phyloP scores from a whole-genome alignment of 495 filamentous ascomycete species.

The Bacidia gigantensis region DNA sequence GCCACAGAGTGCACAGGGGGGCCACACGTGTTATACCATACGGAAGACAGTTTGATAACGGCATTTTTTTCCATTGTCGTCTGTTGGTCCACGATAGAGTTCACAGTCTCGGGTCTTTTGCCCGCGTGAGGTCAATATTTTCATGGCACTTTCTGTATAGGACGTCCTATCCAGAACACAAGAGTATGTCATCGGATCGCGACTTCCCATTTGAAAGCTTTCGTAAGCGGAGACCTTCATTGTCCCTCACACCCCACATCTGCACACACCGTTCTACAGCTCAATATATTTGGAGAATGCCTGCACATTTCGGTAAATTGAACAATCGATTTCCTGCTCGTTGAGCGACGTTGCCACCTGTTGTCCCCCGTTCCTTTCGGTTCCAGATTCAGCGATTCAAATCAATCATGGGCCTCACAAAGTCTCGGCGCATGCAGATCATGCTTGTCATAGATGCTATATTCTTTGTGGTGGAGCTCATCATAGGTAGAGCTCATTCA shows the following conservation, averaged over 20 bases:
- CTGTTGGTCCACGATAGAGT: neutral
- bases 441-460: constrained; percentile 78
- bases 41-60: neutral
- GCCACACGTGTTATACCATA: no score
- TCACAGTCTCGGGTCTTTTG: neutral
- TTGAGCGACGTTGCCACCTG: no score
- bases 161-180: no score
- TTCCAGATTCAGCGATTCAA: neutral
- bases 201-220: neutral
- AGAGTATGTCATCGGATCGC: no score
- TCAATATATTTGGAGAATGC: neutral
- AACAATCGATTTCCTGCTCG: neutral
- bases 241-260: neutral
- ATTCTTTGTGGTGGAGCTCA: constrained; percentile 84
- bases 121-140: neutral
- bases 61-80: neutral
- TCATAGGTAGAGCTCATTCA: constrained; percentile 40
- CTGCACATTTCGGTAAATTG: neutral
- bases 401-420: constrained; percentile 69
- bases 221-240: neutral
- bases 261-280: neutral
- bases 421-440: constrained; percentile 80
- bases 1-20: no score
- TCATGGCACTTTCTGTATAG: no score
- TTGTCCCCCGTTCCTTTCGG: no score